Evolutionary conservation across 768 basidiomycete species (phyloP), one percentile per base, ranked within the genome.

Genomic region (Gautieria morchelliformis): DNA sequence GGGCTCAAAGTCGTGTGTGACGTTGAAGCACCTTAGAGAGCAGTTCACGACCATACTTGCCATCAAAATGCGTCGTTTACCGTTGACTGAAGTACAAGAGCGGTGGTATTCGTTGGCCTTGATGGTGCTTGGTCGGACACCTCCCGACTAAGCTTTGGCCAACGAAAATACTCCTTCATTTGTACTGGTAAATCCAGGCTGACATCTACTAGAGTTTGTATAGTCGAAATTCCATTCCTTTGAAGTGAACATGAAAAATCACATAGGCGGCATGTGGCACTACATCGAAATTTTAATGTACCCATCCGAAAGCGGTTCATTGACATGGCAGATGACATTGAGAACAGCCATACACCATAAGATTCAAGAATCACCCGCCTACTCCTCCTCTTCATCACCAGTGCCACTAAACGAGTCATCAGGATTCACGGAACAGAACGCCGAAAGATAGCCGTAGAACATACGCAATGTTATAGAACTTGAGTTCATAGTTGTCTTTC

Each of bases 381-480:
- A 74, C 65, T 81, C 79, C 41, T 80, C 78, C 57, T 81, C 80
- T n/a, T 81, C 79, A 2, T 78, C 79, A 41, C 72, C 80, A 63
- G 73, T 75, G 47, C 70, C 72, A 58, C 78, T 78, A 9, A 41
- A 1, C 46, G 58, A 17, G 11, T 52, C 53, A 32, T 53, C 67
- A n/a, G 66, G 5, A 27, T 27, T 27, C 52, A 19, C 6, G 11
- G 19, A 17, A 22, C 33, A 27, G 41, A 30, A 22, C 14, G 35
- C 53, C 11, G 47, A 45, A 35, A 24, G 46, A 44, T 6, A 24
- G 8, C 45, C 32, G 62, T 22, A 45, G 12, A 17, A 78, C 86
- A 60, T 75, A 87, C 87, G 85, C 85, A 60, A 93, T 88, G 70
- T 92, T 93, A 78, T 89, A 94, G 87, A 94, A 95, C 64, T 87